A percentile compares a stretch with the other conserved stretches of the same genome.
These are phyloP conservation scores for Gleditsia sinensis DNA, from an alignment of 306 rosid genomes.

Conservation along the genomic window DNA sequence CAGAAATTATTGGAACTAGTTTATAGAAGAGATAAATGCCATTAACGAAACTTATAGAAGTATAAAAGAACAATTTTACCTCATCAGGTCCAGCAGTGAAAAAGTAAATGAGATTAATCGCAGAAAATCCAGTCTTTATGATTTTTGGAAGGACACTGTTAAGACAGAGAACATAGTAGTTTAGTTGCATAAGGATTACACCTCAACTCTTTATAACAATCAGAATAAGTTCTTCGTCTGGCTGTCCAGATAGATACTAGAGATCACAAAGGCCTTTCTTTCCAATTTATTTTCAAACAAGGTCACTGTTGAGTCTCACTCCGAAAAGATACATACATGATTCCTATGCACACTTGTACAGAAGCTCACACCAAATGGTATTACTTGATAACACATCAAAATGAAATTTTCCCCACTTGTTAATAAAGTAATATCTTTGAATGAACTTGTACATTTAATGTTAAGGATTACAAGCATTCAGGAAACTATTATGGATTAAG, in stretches of 20 bases:
- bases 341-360: not conserved
- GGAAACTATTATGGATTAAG: not conserved
- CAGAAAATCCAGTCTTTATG: slow-evolving; percentile 93
- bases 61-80: slow-evolving; percentile 49
- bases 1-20: slow-evolving; percentile 1
- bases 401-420: not conserved
- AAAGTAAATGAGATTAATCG: slow-evolving; percentile 98
- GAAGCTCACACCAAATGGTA: not conserved
- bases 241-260: not conserved
- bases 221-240: slow-evolving; percentile 9
- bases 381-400: not conserved
- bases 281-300: slow-evolving; percentile 1
- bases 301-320: not conserved
- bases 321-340: not conserved
- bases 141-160: slow-evolving; percentile 92
- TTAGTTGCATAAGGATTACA: slow-evolving; percentile 25
- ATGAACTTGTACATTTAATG: not conserved
- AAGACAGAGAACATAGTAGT: slow-evolving; percentile 35
- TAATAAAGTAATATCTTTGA: not conserved
- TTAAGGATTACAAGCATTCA: not conserved
- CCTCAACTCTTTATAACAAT: slow-evolving; percentile 9
- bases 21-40: slow-evolving; percentile 1
- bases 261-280: not conserved
- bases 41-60: slow-evolving; percentile 1
- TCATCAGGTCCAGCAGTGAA: slow-evolving; percentile 99